Evolutionary conservation across 768 basidiomycete genomes (phyloP), one percentile per base, ranked within the genome.

Genomic region (Lyophyllum atratum): DNA sequence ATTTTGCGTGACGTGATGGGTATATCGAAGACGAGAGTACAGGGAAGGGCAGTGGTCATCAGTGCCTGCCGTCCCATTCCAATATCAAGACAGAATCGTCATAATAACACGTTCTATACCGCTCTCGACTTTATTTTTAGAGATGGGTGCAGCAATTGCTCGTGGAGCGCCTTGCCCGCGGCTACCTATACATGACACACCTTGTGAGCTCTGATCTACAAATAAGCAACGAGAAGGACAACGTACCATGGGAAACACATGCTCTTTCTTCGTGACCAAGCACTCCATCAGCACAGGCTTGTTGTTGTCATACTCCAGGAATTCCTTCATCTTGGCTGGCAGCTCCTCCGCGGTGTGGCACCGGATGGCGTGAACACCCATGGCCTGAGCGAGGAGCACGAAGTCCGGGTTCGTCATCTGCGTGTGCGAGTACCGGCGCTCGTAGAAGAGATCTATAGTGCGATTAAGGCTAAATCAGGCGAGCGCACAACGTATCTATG

Each of bases 271-370:
- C 74, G 90, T 87, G 46, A 98, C 92, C 51, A 87, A 40, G 69
- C 93, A 96, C 74, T 99, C 97, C 80, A 99, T 77, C 60, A 99
- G 72, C 40, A 98, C 83, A 3, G 97, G 97, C 73, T 84, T 89
- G 55, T 80, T 82, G 56, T 84, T 86, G 63, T 96, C 92, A 70
- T 95, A 96, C 76, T 95, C 95, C 62, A 99, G 80, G 77, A 99
- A 95, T 80, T 98, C 95, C 79, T 95, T 95, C 96, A 99, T 98
- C 82, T 91, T 97, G 33, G 83, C 85, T 0, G 94, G 93, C 9
- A 99, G 81, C 53, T 99, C 95, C 42, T 80, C 86, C 1, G 80
- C 69, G 26, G 68, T 82, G 49, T 77, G 74, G 70, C 89, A 92
- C 58, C 92, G 83, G 65, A 98, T 85, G 21, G 91, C 95, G 66